Evolutionary conservation across 2,329 filamentous ascomycete genomes (phyloP).

Genomic region (Geosmithia putterillii): DNA sequence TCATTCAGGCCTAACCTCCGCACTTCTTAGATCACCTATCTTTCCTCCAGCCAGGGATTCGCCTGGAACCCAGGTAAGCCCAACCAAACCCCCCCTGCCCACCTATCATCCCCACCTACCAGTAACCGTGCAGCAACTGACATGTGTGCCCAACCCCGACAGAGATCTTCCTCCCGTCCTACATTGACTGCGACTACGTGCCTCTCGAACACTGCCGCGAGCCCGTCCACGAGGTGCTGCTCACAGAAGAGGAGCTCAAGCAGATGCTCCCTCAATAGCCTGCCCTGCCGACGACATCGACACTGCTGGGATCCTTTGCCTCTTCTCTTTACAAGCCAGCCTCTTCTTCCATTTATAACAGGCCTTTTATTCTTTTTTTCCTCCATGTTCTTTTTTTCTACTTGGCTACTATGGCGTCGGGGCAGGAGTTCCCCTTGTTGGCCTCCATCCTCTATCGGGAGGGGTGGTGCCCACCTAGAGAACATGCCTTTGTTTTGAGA

Average conservation of each 20-base stretch:
- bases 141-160: constrained; percentile 4
- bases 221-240: constrained; percentile 63
- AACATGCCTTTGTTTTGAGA: too few relatives aligned
- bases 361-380: too few relatives aligned
- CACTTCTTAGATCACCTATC: constrained; percentile 61
- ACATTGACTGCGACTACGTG: constrained; percentile 61
- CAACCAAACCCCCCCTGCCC: background rate
- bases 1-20: background rate
- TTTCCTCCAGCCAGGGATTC: constrained; percentile 69
- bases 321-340: too few relatives aligned
- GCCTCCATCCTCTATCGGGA: too few relatives aligned
- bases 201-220: constrained; percentile 66
- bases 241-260: constrained; percentile 66
- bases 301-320: too few relatives aligned
- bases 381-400: background rate
- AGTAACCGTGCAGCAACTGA: background rate
- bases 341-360: too few relatives aligned
- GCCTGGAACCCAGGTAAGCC: constrained; percentile 67
- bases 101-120: too few relatives aligned
- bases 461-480: too few relatives aligned
- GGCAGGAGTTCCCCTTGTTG: too few relatives aligned
- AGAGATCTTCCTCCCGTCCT: constrained; percentile 76
- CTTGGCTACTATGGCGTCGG: too few relatives aligned
- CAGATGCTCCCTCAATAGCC: constrained; percentile 51
- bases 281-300: background rate